phyloP scores from a whole-genome alignment of 2,329 filamentous ascomycete genomes.

The Pyrenophora tritici-repentis region DNA sequence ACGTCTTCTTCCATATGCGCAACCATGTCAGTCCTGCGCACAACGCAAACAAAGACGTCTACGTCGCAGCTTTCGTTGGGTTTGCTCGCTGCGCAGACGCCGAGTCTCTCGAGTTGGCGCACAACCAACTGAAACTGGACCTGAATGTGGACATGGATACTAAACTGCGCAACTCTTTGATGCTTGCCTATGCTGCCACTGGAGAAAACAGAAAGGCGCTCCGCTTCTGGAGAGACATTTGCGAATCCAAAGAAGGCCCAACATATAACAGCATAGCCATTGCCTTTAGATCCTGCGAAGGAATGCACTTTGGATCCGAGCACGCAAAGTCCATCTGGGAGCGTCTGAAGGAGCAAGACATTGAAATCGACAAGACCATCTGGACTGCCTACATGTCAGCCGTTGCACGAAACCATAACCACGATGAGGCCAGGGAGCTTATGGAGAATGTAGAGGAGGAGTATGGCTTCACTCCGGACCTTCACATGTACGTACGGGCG shows the following conservation, averaged over 20 bases:
- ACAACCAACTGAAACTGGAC: conserved; percentile 96
- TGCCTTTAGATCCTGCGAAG: conserved; percentile 79
- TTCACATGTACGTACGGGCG: conserved; percentile 66
- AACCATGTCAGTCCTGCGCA: conserved; percentile 66
- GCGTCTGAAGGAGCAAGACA: conserved; percentile 72
- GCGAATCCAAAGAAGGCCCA: conserved; percentile 82
- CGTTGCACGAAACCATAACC: conserved; percentile 71
- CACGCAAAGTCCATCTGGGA: conserved; percentile 67
- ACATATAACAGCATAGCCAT: conserved; percentile 79
- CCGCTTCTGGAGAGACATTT: conserved; percentile 83
- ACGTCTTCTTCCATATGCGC: conserved; percentile 95
- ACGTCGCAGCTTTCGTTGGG: conserved; percentile 77
- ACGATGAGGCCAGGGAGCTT: conserved; percentile 69
- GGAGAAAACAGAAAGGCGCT: conserved; percentile 70
- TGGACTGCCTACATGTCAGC: conserved; percentile 79
- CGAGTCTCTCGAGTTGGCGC: conserved; percentile 73
- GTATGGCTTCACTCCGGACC: conserved; percentile 69
- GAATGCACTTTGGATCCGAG: conserved; percentile 54
- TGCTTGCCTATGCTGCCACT: conserved; percentile 80
- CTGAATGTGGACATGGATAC: conserved; percentile 78
- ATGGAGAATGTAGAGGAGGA: conserved; percentile 70
- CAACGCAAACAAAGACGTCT: conserved; percentile 74
- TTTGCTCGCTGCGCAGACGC: conserved; percentile 65
- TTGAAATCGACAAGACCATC: conserved; percentile 74
- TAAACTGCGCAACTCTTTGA: conserved; percentile 77